Evolutionary conservation across 73 alveolate species (phyloP).

Genomic region (Durusdinium trenchii): DNA sequence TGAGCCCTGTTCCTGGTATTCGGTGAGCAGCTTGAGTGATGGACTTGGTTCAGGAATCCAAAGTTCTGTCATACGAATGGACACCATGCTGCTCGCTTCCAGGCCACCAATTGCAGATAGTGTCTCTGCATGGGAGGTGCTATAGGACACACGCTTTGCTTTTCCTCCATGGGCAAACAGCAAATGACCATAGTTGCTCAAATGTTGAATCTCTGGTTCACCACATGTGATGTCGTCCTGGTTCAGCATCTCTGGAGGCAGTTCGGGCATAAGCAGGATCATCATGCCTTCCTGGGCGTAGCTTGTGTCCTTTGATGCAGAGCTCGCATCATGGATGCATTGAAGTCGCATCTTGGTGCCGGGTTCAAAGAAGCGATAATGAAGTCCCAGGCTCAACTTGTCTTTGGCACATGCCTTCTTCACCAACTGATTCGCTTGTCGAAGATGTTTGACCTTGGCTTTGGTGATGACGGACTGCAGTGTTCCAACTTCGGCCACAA

Average conservation of each 20-base stretch:
- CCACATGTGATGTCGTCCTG: not conserved
- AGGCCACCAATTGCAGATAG: no score
- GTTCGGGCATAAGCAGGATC: not conserved
- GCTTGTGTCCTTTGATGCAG: not conserved
- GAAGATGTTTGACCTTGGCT: not conserved
- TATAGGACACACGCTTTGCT: no score
- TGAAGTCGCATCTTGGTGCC: not conserved
- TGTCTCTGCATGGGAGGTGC: no score
- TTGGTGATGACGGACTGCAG: not conserved
- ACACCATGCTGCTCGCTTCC: no score
- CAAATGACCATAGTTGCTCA: no score
- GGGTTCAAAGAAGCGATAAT: not conserved
- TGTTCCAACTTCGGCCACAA: not conserved
- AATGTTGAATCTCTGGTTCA: not conserved
- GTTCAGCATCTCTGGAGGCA: no score
- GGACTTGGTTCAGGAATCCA: no score
- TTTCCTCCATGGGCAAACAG: no score
- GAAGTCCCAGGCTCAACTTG: not conserved
- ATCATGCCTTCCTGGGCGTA: conserved; percentile 39
- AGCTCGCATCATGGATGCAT: not conserved
- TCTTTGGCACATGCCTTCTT: not conserved
- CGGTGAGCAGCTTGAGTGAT: no score
- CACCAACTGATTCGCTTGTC: conserved; percentile 29
- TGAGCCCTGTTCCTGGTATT: no score
- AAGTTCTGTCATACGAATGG: no score